Evolutionary conservation across 495 filamentous ascomycete species (phyloP), one percentile per base, ranked within the genome.

Genomic region (Aspergillus haitiensis): DNA sequence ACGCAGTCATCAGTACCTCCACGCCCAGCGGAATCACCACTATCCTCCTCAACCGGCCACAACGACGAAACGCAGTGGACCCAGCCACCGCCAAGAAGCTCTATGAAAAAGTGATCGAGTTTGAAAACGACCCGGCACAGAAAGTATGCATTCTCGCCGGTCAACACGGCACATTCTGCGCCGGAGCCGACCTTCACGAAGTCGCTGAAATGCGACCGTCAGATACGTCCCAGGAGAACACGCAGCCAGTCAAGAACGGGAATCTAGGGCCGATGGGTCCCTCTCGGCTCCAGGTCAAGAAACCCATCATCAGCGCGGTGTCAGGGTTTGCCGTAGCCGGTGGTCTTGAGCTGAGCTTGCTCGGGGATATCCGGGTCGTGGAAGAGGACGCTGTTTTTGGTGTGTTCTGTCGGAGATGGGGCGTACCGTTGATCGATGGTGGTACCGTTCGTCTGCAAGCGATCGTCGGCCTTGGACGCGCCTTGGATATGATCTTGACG

Each of bases 401-500:
- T 3, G 75, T 81, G 12, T 81, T 81, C 52, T 81, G 76, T 64
- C 70, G 80, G 2, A 71, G 78, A 5, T 81, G 71, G 61, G 80
- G 79, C 2, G 75, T 82, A 0, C 79, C 80, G 11, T 62, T 82
- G 11, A 77, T 82, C 45, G 78, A 83, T 49, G 76, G 79, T 5
- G 79, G 78, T 15, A 82, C 78, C 0, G 78, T 81, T 1, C 68
- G 78, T 3, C 62, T 82, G 7, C 78, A 74, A 54, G 73, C 73
- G 7, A 74, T 81, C 50, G 67, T 83, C 47, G 79, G 80, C 7
- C 67, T 82, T 7, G 77, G 77, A 7, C 66, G 79, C 8, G 78
- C 79, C 5, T 58, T 81, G 35, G 80, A 82, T 68, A 77, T 80
- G 76, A 79, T 81, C 6, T 55, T 83, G 6, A 83, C 80, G 0